Percentiles rank a stretch among this genome's conserved stretches.
phyloP scores from a whole-genome alignment of 2,329 filamentous ascomycete genomes.

The Clarireedia paspali region DNA sequence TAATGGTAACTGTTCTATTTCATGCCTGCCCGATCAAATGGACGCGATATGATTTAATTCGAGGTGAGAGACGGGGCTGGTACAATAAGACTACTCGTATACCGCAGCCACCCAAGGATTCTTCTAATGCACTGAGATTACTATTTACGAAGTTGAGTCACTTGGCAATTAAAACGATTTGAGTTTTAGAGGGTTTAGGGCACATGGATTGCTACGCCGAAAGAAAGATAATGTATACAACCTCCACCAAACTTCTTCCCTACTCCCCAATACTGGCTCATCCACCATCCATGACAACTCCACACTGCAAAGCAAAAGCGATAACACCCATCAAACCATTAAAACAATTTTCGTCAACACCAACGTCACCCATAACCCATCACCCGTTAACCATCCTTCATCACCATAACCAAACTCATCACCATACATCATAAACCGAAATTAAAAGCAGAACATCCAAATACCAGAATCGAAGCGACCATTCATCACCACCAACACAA shows the following conservation, averaged over 20 bases:
- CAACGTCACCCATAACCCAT: neutral
- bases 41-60: too few species aligned
- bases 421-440: neutral
- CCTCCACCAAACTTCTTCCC: neutral
- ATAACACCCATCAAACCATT: neutral
- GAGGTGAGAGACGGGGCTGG: too few species aligned
- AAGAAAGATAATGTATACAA: slow-evolving; percentile 8
- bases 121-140: too few species aligned
- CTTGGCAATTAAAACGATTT: neutral
- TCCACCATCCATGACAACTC: neutral
- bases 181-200: neutral
- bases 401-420: neutral
- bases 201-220: slow-evolving; percentile 5
- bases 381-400: neutral
- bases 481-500: neutral
- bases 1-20: too few species aligned
- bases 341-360: neutral
- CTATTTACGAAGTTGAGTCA: neutral
- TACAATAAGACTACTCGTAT: neutral
- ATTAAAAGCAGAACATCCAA: neutral
- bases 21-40: too few species aligned
- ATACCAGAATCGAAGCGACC: neutral
- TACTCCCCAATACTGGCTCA: neutral
- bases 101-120: too few species aligned
- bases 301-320: neutral